Base-by-base conservation (phyloP, 768 basidiomycete genomes). In the Mycena floridula region DNA sequence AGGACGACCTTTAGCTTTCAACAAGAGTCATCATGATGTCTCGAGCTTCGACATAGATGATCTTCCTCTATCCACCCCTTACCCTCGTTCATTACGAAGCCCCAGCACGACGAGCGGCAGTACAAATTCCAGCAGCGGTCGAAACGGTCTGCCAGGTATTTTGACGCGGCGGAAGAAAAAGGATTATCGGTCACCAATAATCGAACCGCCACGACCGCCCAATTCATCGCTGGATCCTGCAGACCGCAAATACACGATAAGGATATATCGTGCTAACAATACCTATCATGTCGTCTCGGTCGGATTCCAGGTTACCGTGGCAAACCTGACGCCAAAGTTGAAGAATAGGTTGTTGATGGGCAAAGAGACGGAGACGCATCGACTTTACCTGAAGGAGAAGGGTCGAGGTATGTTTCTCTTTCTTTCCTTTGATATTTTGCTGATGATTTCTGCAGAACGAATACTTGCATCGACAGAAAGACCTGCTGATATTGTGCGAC, bases 401-500 rank as follows among this genome's bases (percentile, higher is more conserved):
- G 86, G 85, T 40, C 61, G 86, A 64, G 87, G 87, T 87, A 43
- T 42, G 37, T 21, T 43, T 20, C 21, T 21, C 25, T 2, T 37
- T 3, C 25, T 42, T 47, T 27, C 43, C 32, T 7, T 36, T 38
- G 23, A 23, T 37, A 26, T 13, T 47, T n/a, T 8, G 24, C 43
- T 25, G 11, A n/a, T n/a, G n/a, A n/a, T n/a, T n/a, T 20, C n/a
- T 11, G n/a, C 57, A 95, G 94, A 98, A 56, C 85, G 95, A 11
- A 71, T 92, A 32, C 68, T 99, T 44, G 81, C 80, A 7, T 76
- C 79, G 16, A 81, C 81, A 1, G 95, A 99, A 62, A 70, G 77
- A 37, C 95, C 95, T 0, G 83, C 91, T 2, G 77, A 80, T 26
- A 90, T 96, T 47, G 85, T 95, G 16, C 76, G 83, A 47, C 74